phyloP scores from a whole-genome alignment of 257 asterid species.

The Rehmannia glutinosa region DNA sequence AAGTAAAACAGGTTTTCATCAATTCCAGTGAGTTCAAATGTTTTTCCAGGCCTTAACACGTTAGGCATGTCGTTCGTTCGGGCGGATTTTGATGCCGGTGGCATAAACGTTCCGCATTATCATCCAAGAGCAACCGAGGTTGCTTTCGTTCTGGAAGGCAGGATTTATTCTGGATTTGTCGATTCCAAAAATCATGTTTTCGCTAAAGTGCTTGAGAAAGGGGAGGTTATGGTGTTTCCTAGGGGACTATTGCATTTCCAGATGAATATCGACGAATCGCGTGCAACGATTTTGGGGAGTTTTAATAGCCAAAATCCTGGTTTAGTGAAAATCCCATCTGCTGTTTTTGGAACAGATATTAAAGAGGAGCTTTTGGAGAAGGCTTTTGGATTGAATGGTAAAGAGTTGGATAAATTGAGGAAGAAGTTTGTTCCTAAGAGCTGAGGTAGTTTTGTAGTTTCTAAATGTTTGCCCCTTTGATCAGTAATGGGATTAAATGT shows the following conservation, averaged over 20 bases:
- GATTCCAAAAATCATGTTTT: constrained; percentile 57
- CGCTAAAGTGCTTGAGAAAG: constrained; percentile 64
- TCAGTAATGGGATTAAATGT: too few species aligned
- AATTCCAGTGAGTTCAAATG: constrained; percentile 49
- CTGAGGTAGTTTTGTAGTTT: too few species aligned
- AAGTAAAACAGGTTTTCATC: constrained; percentile 55
- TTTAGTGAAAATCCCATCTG: constrained; percentile 49
- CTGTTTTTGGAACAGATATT: constrained; percentile 61
- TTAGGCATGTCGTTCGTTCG: constrained; percentile 72
- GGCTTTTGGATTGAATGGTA: constrained; percentile 61
- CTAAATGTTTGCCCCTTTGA: too few species aligned
- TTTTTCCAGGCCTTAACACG: constrained; percentile 72
- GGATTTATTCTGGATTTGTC: constrained; percentile 66
- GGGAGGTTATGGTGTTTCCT: constrained; percentile 84
- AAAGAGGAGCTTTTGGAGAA: constrained; percentile 56
- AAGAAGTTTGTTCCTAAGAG: constrained; percentile 44
- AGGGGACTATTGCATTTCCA: constrained; percentile 70
- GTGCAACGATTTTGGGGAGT: constrained; percentile 62
- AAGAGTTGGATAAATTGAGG: constrained; percentile 61
- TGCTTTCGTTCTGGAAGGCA: constrained; percentile 67
- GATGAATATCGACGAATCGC: constrained; percentile 60
- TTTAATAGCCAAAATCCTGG: constrained; percentile 85
- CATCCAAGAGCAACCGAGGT: constrained; percentile 81
- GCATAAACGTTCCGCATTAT: constrained; percentile 65
- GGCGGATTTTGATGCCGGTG: constrained; percentile 59